Conservation (phyloP, 345 rosid species). For the Syzygium oleosum region DNA sequence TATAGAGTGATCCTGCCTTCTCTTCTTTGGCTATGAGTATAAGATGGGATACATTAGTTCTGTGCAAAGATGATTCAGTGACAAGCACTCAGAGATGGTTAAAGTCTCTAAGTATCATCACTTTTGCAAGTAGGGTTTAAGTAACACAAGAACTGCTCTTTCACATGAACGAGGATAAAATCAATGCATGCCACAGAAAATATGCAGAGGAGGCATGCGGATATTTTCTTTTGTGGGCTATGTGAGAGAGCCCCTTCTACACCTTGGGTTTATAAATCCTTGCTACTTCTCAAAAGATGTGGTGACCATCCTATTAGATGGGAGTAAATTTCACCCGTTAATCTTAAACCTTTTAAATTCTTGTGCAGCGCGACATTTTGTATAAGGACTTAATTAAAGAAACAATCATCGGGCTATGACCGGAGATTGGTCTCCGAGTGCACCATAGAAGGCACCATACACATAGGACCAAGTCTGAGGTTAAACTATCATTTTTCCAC, state of each 20-base stretch:
- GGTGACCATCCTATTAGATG: not conserved
- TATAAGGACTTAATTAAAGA: not conserved
- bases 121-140: not conserved
- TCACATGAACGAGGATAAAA: not conserved
- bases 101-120: not conserved
- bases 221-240: not conserved
- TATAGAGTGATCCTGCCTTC: not conserved
- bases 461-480: not conserved
- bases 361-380: not conserved
- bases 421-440: not conserved
- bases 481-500: not conserved
- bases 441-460: not conserved
- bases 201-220: not conserved
- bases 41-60: not conserved
- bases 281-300: not conserved
- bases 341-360: not conserved
- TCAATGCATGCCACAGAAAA: not conserved
- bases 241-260: not conserved
- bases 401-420: not conserved
- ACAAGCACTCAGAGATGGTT: not conserved
- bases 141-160: not conserved
- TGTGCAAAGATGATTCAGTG: not conserved
- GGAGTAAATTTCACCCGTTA: not conserved
- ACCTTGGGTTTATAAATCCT: not conserved
- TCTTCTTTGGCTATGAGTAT: not conserved